Base-by-base conservation (phyloP, 495 filamentous ascomycete genomes). In the Aspergillus mulundensis region DNA sequence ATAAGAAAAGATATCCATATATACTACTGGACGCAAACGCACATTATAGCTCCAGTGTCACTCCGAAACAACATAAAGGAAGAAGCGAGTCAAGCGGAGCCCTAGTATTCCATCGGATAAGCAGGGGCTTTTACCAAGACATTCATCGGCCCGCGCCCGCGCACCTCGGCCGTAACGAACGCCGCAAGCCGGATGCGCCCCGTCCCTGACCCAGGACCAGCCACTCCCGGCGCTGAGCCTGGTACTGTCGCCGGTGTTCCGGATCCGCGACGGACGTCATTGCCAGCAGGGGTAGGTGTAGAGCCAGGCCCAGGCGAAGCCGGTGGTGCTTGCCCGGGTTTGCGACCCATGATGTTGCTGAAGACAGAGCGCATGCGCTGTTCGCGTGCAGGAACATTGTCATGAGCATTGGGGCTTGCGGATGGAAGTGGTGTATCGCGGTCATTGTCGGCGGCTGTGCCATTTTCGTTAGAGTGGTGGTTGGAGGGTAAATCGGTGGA, bases 71-170 rank as follows among this genome's bases (percentile, higher is more conserved):
- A 23, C 19, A 7, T 6, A 44, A 23, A 23, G 3, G n/a, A n/a
- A n/a, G n/a, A n/a, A n/a, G n/a, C n/a, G n/a, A n/a, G n/a, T n/a
- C 41, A 32, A 8, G 25, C 32, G 5, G 11, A 36, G 3, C 1
- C 7, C 24, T 1, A 25, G 15, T 56, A 80, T 54, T 74, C 77
- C 16, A 87, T 62, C 24, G 80, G 73, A 83, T 88, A 98, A n/a
- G 97, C 89, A 15, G 95, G 91, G 38, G 94, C 87, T 75, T 96
- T 96, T 18, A 87, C 77, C 64, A 98, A 71, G 50, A 96, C 87
- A 67, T 87, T 90, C 61, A 87, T 78, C 3, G 73, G 69, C 2
- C 72, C 74, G 41, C 72, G 69, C 7, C 74, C 74, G 55, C 91
- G 77, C 7, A 97, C 90, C 70, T 96, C 90, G 8, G 95, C 87